Percentiles rank a stretch among this genome's conserved stretches.
Evolutionary conservation across 345 rosid species (phyloP).

Genomic region (Boechera retrofracta): DNA sequence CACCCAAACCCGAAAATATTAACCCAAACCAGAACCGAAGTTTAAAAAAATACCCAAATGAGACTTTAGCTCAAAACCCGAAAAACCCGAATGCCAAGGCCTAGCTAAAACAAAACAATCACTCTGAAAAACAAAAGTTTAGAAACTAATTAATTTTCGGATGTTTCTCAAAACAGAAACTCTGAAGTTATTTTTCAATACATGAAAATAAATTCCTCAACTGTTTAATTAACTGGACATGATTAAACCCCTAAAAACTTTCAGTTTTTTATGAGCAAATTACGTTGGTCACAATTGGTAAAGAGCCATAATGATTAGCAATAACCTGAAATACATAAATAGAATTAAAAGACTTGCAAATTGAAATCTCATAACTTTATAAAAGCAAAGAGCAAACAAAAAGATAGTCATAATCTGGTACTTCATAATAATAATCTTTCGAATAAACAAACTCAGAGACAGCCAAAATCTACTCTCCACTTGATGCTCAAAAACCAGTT

Average conservation of each 20-base stretch:
- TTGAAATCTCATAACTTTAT: constrained; percentile 5
- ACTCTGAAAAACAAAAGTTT: no score
- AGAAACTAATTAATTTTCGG: no score
- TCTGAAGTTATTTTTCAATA: neutral
- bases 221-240: neutral
- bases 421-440: constrained; percentile 1
- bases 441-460: constrained; percentile 25
- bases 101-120: no score
- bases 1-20: no score
- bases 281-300: neutral
- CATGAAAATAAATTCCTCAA: neutral
- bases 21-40: no score
- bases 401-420: constrained; percentile 1
- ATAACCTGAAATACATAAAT: neutral
- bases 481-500: constrained; percentile 1
- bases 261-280: neutral
- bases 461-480: constrained; percentile 27
- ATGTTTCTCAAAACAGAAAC: no score
- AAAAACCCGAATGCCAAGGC: no score
- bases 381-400: constrained; percentile 13
- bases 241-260: neutral
- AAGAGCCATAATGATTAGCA: neutral
- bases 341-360: neutral
- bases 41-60: no score
- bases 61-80: no score